Base-by-base conservation (phyloP, 257 asterid species). In the Plantago ovata region DNA sequence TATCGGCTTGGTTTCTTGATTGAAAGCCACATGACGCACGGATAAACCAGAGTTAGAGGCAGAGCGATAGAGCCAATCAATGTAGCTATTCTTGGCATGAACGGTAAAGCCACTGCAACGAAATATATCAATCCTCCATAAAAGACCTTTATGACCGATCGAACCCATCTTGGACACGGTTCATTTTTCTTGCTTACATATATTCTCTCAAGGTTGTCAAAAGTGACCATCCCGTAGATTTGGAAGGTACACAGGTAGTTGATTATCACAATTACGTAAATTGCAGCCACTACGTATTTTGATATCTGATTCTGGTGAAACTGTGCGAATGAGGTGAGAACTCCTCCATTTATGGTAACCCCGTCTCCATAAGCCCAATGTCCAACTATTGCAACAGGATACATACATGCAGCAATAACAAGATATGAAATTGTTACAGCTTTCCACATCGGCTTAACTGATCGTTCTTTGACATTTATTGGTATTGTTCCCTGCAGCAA, bases 1-100 rank as follows among this genome's bases (percentile, higher is more conserved):
- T 42, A 48, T 10, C 46, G 60, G 8, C 13, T 50, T 12, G 92
- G 84, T 24, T 79, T 81, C 70, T 77, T 75, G 54, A 86, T 75
- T 18, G 76, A 67, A 38, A 80, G 48, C 92, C 92, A 86, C 89
- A 84, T 89, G 65, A 86, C 68, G 63, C 94, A 89, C 6, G 97
- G 97, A 48, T 84, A 86, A 1, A 65, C 77, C 21, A 81, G 46
- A 4, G 86, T 77, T 1, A 89, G 57, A 10, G 86, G 95, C 42
- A 86, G 64, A 0, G 77, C 75, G 7, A 84, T 36, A 1, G 83
- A 81, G 2, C 95, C 95, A 1, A 84, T 28, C 10, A 89, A 56
- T 0, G 71, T 46, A 0, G 77, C 92, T 53, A 89, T 39, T 13
- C 73, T 70, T 23, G 85, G 81, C 56, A 86, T 57, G 63, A 89